phyloP scores from a whole-genome alignment of 352 stramenopile genomes.

The Pythium aquatile region DNA sequence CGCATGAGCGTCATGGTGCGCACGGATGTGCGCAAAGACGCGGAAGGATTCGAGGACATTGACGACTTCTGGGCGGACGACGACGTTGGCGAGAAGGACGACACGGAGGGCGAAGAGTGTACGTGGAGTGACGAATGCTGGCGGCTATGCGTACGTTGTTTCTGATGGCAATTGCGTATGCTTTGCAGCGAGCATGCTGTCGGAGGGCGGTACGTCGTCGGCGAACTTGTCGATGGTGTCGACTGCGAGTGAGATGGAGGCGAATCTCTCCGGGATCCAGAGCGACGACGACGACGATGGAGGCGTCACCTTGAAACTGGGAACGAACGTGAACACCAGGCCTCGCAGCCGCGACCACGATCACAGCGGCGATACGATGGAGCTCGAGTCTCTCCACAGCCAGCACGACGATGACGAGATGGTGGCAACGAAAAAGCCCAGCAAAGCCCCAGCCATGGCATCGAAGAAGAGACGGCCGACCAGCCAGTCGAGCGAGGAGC shows the following conservation, averaged over 20 bases:
- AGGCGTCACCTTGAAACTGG: neutral
- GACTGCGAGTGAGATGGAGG: conserved; percentile 16
- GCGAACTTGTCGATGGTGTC: conserved; percentile 27
- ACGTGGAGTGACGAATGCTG: neutral
- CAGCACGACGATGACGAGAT: conserved; percentile 9
- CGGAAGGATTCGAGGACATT: conserved; percentile 81
- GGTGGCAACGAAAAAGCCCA: neutral
- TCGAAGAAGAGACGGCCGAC: conserved; percentile 5
- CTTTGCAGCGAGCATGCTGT: conserved; percentile 24
- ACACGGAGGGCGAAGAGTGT: conserved; percentile 42
- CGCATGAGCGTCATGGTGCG: conserved; percentile 59
- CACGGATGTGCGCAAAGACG: conserved; percentile 69
- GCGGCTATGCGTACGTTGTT: neutral
- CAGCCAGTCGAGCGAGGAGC: conserved; percentile 6
- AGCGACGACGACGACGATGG: conserved; percentile 11
- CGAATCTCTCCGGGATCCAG: conserved; percentile 21
- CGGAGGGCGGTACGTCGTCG: conserved; percentile 21
- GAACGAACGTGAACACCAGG: neutral
- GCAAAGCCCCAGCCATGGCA: neutral
- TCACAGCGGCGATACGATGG: conserved; percentile 20
- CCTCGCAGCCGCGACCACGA: neutral
- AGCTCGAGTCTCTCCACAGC: conserved; percentile 25
- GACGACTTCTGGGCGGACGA: conserved; percentile 87
- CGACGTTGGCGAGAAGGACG: conserved; percentile 40
- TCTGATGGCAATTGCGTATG: neutral